Evolutionary conservation across 768 basidiomycete species (phyloP).

Genomic region (Paxillus involutus): DNA sequence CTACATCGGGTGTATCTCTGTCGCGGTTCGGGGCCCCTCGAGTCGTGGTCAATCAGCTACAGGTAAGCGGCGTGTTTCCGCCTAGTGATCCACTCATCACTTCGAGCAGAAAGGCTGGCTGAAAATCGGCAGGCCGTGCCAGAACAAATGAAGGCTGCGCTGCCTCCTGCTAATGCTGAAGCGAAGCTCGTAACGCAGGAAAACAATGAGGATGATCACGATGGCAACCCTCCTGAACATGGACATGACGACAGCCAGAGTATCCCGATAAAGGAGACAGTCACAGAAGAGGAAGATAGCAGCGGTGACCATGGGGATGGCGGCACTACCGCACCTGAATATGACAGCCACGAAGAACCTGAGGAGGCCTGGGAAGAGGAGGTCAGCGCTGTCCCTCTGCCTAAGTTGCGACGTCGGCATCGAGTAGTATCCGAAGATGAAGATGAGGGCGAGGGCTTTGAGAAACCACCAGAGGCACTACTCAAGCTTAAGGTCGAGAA

Average conservation of each 20-base stretch:
- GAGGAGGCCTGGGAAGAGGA: conserved; percentile 8
- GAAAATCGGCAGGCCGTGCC: neutral
- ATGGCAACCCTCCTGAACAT: neutral
- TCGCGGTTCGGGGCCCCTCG: neutral
- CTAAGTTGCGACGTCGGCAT: conserved; percentile 2
- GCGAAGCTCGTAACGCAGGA: neutral
- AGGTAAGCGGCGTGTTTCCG: conserved; percentile 2
- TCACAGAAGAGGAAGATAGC: neutral
- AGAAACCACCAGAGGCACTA: neutral
- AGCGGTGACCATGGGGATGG: conserved; percentile 7
- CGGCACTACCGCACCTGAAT: neutral
- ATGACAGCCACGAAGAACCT: neutral
- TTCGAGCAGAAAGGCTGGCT: neutral
- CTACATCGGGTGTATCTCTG: conserved; percentile 24
- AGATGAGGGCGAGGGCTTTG: conserved; percentile 2
- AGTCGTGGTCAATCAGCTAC: neutral
- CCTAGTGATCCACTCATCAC: neutral
- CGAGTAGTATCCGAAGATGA: conserved; percentile 13
- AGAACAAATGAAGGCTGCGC: neutral
- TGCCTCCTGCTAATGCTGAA: neutral
- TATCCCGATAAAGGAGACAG: neutral
- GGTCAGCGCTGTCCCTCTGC: neutral
- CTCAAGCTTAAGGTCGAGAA: neutral
- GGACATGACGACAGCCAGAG: neutral
- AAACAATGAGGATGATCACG: neutral